phyloP scores from a whole-genome alignment of 257 asterid species.

The Phtheirospermum japonicum region DNA sequence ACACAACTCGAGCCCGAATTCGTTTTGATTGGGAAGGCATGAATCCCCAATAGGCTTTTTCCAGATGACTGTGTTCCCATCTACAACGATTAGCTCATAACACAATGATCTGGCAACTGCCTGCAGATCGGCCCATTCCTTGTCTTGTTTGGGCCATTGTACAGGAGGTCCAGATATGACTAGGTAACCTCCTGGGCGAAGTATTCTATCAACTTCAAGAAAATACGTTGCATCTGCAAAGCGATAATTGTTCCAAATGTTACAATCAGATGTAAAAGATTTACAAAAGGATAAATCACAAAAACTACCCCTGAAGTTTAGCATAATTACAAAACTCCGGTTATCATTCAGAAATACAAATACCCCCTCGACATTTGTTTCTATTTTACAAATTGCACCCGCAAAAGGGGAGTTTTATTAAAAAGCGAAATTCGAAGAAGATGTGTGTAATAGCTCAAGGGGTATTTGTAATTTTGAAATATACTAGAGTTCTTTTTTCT shows the following conservation, averaged over 20 bases:
- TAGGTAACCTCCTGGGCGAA: constrained; percentile 94
- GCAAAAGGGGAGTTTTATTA: too few relatives aligned
- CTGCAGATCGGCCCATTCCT: constrained; percentile 97
- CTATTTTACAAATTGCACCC: background rate
- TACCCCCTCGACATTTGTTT: background rate
- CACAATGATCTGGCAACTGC: constrained; percentile 80
- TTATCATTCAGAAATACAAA: too few relatives aligned
- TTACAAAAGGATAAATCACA: background rate
- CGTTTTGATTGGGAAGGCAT: constrained; percentile 75
- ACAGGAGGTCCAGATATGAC: constrained; percentile 98
- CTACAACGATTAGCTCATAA: constrained; percentile 83
- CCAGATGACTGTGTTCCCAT: constrained; percentile 97
- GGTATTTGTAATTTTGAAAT: background rate
- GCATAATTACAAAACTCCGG: background rate
- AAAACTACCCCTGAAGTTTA: background rate
- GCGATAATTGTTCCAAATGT: constrained; percentile 21
- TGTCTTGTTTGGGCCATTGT: constrained; percentile 90
- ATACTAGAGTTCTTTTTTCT: background rate
- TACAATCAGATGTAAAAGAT: constrained; percentile 22
- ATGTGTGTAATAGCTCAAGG: background rate
- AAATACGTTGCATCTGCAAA: constrained; percentile 91
- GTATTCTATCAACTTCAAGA: constrained; percentile 93
- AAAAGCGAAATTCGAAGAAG: background rate
- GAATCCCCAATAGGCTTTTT: constrained; percentile 78
- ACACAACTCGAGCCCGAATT: constrained; percentile 67